These are phyloP conservation scores for Sistotremastrum niveocremeum DNA, from an alignment of 768 basidiomycete species.

Conservation along the genomic window DNA sequence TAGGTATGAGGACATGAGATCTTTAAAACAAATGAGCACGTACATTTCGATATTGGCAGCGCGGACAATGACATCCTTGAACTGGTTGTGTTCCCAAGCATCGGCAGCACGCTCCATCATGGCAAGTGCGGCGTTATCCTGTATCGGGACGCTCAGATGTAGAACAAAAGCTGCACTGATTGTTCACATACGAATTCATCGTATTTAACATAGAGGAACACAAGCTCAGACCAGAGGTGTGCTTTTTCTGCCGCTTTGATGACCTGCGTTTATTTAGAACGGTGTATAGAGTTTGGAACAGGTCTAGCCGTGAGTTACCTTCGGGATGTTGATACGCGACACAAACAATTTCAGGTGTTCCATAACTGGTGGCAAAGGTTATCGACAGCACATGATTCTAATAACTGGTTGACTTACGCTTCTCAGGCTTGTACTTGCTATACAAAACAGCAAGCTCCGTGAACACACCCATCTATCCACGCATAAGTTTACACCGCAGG, in stretches of 20 bases:
- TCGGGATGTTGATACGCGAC: constrained; percentile 94
- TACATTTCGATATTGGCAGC: constrained; percentile 97
- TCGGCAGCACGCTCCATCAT: constrained; percentile 99
- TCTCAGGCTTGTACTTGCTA: constrained; percentile 90
- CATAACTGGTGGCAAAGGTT: constrained; percentile 51
- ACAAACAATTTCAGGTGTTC: constrained; percentile 96
- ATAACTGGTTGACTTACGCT: constrained; percentile 41
- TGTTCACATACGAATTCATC: constrained; percentile 66
- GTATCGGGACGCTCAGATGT: constrained; percentile 1
- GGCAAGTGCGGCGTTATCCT: constrained; percentile 94
- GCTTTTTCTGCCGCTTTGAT: constrained; percentile 93
- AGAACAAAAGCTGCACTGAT: not conserved
- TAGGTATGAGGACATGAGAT: constrained; percentile 4
- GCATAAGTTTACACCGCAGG: constrained; percentile 4
- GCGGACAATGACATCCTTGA: constrained; percentile 95
- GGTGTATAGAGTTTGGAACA: not conserved
- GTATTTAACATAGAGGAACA: constrained; percentile 97
- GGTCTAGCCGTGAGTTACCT: constrained; percentile 29
- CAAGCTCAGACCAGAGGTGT: constrained; percentile 96
- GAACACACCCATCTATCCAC: constrained; percentile 81
- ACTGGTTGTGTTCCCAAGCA: constrained; percentile 99
- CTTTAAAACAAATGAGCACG: constrained; percentile 10
- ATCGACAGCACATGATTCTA: too few species aligned
- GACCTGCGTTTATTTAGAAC: constrained; percentile 32
- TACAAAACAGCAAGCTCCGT: constrained; percentile 86